Base-by-base conservation (phyloP, 148 eudicot species). In the Vaccinium darrowii region DNA sequence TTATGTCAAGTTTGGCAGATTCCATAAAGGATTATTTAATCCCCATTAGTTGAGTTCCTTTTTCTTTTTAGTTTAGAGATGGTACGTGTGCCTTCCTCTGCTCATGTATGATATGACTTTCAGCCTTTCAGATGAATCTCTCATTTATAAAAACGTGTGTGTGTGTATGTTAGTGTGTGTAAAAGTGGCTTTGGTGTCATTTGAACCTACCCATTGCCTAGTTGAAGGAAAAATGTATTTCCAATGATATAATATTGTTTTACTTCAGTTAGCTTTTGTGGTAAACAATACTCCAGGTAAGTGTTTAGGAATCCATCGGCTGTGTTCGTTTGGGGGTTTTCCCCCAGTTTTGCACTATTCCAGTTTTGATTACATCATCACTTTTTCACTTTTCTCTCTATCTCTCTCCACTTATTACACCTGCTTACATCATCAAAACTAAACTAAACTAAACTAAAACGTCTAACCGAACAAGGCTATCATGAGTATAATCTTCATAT, bases 401-500 rank as follows among this genome's bases (percentile, higher is more conserved):
- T n/a, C n/a, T n/a, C n/a, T n/a, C n/a, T n/a, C n/a, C n/a, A n/a
- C n/a, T n/a, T n/a, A n/a, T n/a, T n/a, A n/a, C n/a, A n/a, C n/a
- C n/a, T n/a, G n/a, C n/a, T n/a, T n/a, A n/a, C n/a, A n/a, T n/a
- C n/a, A n/a, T n/a, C n/a, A n/a, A n/a, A n/a, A n/a, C n/a, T n/a
- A n/a, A n/a, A n/a, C n/a, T n/a, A n/a, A n/a, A n/a, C n/a, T n/a
- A n/a, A n/a, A n/a, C n/a, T n/a, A n/a, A n/a, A n/a, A n/a, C n/a
- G n/a, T n/a, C n/a, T n/a, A n/a, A n/a, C n/a, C n/a, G n/a, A n/a
- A n/a, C n/a, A n/a, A n/a, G n/a, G n/a, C n/a, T n/a, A n/a, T n/a
- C 82, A 25, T 52, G 54, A 65, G 18, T 33, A 82, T 62, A 21
- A 49, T 36, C 49, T 50, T 85, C 75, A 13, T 82, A 27, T 65